phyloP scores from a whole-genome alignment of 192 early-diverging fungal species.

The Podila horticola region DNA sequence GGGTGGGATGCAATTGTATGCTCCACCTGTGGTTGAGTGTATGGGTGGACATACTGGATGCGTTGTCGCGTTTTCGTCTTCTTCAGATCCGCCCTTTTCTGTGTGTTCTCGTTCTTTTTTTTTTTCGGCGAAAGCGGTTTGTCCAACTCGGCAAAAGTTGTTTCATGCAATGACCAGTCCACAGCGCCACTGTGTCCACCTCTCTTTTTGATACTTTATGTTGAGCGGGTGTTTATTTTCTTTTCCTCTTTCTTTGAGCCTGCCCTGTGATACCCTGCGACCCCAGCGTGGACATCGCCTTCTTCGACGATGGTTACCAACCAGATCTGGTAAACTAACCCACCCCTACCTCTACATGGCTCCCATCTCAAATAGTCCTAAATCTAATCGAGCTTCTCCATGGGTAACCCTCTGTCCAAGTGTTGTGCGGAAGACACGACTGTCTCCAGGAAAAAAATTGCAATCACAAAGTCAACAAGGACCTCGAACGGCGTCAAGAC shows the following conservation, averaged over 20 bases:
- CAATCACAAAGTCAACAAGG: not conserved
- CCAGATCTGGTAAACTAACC: too few relatives aligned
- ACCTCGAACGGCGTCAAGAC: not conserved
- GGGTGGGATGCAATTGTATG: too few relatives aligned
- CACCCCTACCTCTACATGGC: too few relatives aligned
- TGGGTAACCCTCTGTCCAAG: slow-evolving; percentile 48
- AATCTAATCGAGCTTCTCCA: not conserved
- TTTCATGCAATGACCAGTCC: not conserved
- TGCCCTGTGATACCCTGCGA: not conserved
- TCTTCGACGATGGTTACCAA: too few relatives aligned
- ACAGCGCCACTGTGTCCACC: not conserved
- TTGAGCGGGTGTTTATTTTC: too few relatives aligned
- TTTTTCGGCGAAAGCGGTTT: not conserved
- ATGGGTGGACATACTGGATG: not conserved
- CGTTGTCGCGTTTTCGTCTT: not conserved
- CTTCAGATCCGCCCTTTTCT: not conserved
- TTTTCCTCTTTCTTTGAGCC: not conserved
- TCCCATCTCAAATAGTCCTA: not conserved
- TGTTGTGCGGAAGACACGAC: slow-evolving; percentile 32
- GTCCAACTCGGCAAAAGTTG: not conserved
- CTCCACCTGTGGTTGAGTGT: not conserved
- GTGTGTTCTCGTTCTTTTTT: not conserved
- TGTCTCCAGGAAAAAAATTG: slow-evolving; percentile 1
- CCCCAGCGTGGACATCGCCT: not conserved
- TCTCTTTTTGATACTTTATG: too few relatives aligned